Base-by-base conservation (phyloP, 164 flowering plant species). In the Vitis labrusca region DNA sequence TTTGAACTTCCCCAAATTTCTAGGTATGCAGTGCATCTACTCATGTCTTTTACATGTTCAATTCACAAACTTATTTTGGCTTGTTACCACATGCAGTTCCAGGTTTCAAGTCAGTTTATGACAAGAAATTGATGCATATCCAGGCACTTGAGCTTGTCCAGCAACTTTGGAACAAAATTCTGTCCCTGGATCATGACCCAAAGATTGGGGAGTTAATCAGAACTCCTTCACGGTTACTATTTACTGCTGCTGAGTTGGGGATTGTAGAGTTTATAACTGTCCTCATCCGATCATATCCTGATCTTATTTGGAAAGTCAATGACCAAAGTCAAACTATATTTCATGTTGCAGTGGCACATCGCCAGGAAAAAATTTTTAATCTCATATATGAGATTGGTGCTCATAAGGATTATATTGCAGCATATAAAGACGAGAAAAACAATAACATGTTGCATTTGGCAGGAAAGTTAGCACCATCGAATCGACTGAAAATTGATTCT, bases 401-500 rank as follows among this genome's bases (percentile, higher is more conserved):
- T n/a, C 14, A 64, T 17, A 76, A 72, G 59, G 69, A 72, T 61
- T 49, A 53, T 6, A 29, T 72, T 11, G 70, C 71, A 10, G 6
- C n/a, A 1, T 64, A 64, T 14, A 48, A 60, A 32, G 79, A 76
- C 30, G 7, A 1, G 8, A 14, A 50, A 0, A 23, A 44, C 15
- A 74, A 78, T 61, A 83, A 78, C 71, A 80, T 80, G 61, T 52
- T 82, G 64, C 85, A 82, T 68, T 68, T 75, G 57, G 83, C 79
- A 50, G 82, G 68, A 13, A 76, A 57, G 9, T 50, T 74, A 15
- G 71, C 82, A 2, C 80, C 78, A 6, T 23, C 65, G 3, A 55
- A 68, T 61, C 82, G 74, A 8, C 70, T 83, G 5, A 19, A 74
- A 23, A n/a, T 44, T 13, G 68, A 68, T 0, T 76, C 81, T 0